These are phyloP conservation scores for Stromatinia cepivora DNA, from an alignment of 2,329 filamentous ascomycete species.

Conservation along the genomic window DNA sequence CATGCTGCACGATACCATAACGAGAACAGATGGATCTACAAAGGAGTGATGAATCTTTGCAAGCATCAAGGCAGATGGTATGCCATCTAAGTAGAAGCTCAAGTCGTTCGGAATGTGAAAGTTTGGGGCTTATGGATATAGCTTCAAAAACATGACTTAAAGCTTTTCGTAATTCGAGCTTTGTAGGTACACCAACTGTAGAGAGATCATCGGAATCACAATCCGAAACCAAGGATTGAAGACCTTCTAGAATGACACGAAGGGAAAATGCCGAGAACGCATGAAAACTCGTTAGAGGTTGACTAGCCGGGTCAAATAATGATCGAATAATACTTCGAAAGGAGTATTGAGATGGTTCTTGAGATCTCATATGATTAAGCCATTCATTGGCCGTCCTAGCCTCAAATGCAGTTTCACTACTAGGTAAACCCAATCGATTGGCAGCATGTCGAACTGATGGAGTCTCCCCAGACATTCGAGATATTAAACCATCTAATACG, in stretches of 20 bases:
- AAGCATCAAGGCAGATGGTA: constrained; percentile 47
- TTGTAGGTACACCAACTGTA: constrained; percentile 45
- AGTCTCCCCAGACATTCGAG: constrained; percentile 46
- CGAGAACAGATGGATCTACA: constrained; percentile 45
- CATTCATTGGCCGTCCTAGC: constrained; percentile 46
- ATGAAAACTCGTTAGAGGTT: constrained; percentile 31
- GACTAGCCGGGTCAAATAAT: constrained; percentile 43
- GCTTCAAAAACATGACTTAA: constrained; percentile 45
- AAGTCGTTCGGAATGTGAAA: constrained; percentile 41
- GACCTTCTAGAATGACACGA: constrained; percentile 47
- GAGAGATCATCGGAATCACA: constrained; percentile 43
- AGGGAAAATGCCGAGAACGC: constrained; percentile 45
- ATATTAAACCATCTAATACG: constrained; percentile 48
- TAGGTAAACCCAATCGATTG: constrained; percentile 45
- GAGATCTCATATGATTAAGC: constrained; percentile 42
- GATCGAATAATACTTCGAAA: constrained; percentile 46
- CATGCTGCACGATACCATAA: constrained; percentile 45
- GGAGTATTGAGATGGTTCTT: constrained; percentile 40
- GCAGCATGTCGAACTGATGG: constrained; percentile 47
- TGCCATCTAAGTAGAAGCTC: constrained; percentile 49
- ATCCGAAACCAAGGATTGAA: constrained; percentile 47
- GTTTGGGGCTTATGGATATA: constrained; percentile 42
- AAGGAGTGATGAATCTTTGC: constrained; percentile 45
- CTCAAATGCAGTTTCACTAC: constrained; percentile 45
- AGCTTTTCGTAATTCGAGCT: constrained; percentile 44